These are phyloP conservation scores for Lactarius sanguifluus DNA, from an alignment of 768 basidiomycete species.

Conservation along the genomic window DNA sequence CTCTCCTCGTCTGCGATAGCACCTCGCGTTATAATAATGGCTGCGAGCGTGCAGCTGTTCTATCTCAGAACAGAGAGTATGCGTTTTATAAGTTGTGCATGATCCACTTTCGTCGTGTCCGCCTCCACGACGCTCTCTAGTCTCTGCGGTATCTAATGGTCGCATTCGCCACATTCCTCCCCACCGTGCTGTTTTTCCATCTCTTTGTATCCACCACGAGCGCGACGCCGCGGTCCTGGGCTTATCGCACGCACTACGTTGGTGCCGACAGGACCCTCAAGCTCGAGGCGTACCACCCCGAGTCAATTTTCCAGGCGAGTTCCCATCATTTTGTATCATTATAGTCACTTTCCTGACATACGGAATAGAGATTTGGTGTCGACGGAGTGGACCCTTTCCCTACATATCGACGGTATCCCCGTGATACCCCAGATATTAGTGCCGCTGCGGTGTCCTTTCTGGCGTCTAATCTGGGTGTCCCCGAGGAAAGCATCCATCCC, in stretches of 20 bases:
- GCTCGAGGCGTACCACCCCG: constrained; percentile 34
- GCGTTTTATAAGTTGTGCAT: background rate
- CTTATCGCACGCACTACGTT: constrained; percentile 31
- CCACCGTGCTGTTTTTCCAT: constrained; percentile 30
- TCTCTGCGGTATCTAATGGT: constrained; percentile 12
- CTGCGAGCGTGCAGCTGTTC: too few relatives aligned
- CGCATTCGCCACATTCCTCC: constrained; percentile 30
- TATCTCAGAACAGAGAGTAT: too few relatives aligned
- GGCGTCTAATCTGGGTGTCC: constrained; percentile 30
- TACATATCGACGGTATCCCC: constrained; percentile 22
- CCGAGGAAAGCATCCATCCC: constrained; percentile 23
- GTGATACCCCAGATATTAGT: constrained; percentile 21
- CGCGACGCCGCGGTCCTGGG: constrained; percentile 29
- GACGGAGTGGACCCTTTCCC: constrained; percentile 32
- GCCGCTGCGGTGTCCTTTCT: constrained; percentile 33
- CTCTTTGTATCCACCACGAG: constrained; percentile 25
- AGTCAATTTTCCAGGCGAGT: constrained; percentile 33
- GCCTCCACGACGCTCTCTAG: background rate
- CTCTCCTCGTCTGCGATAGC: too few relatives aligned
- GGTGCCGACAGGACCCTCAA: constrained; percentile 22
- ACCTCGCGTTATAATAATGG: too few relatives aligned
- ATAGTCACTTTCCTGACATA: background rate
- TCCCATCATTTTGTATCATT: background rate
- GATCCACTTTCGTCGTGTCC: background rate
- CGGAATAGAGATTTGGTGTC: constrained; percentile 31